Conservation (phyloP, 2,329 filamentous ascomycete genomes). For the Scleromitrula shiraiana region DNA sequence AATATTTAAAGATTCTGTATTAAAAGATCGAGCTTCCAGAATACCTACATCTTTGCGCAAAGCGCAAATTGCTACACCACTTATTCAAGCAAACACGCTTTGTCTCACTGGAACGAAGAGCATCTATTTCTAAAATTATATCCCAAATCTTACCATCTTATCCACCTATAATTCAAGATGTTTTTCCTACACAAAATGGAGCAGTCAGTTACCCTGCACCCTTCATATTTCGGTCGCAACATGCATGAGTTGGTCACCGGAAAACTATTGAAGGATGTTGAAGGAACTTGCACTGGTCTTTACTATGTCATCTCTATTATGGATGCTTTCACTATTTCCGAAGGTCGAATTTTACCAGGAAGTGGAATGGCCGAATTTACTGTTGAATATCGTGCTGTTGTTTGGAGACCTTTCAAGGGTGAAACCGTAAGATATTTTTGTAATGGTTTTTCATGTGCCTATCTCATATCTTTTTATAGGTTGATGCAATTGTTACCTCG, state of each 20-base stretch:
- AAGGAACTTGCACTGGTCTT: slow-evolving; percentile 89
- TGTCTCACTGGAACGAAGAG: neutral
- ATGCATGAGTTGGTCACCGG: slow-evolving; percentile 87
- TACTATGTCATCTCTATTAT: slow-evolving; percentile 98
- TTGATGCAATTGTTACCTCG: slow-evolving; percentile 87
- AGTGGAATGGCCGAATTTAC: slow-evolving; percentile 92
- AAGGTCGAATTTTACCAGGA: slow-evolving; percentile 84
- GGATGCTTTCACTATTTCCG: slow-evolving; percentile 90
- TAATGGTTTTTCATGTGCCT: slow-evolving; percentile 1
- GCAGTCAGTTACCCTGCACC: slow-evolving; percentile 88
- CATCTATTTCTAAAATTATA: slow-evolving; percentile 1
- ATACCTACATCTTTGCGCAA: neutral
- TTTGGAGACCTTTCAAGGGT: slow-evolving; percentile 96
- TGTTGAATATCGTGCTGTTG: slow-evolving; percentile 88
- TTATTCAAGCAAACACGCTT: neutral
- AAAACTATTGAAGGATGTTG: slow-evolving; percentile 84
- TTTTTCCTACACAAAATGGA: slow-evolving; percentile 98
- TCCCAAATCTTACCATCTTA: neutral
- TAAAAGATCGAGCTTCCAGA: too few species aligned
- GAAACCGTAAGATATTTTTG: slow-evolving; percentile 66
- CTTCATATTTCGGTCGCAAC: slow-evolving; percentile 91
- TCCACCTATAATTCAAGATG: slow-evolving; percentile 45
- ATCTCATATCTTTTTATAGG: slow-evolving; percentile 42
- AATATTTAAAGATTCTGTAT: too few species aligned
- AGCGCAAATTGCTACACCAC: neutral